Evolutionary conservation across 129 eudicot species (phyloP).

Genomic region (Daucus carota): DH1_v3.0 NC_030387.2:4308001-4308500

Average conservation of each 20-base stretch:
- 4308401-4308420: no score
- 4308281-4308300: not conserved
- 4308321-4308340: not conserved
- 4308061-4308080: conserved; percentile 92
- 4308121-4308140: conserved; percentile 53
- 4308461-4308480: no score
- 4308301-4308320: not conserved
- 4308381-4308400: no score
- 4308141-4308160: conserved; percentile 65
- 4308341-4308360: not conserved
- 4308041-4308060: no score
- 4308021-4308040: no score
- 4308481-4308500: no score
- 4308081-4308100: conserved; percentile 61
- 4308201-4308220: not conserved
- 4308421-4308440: no score
- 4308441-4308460: no score
- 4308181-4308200: not conserved
- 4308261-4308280: not conserved
- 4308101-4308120: conserved; percentile 74
- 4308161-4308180: conserved; percentile 38
- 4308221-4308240: not conserved
- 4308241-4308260: not conserved
- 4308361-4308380: no score
- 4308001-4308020: no score